A percentile compares a stretch with the other conserved stretches of the same genome.
Evolutionary conservation across 352 stramenopile genomes (phyloP).

Genomic region (Globisporangium abappressorium): DNA sequence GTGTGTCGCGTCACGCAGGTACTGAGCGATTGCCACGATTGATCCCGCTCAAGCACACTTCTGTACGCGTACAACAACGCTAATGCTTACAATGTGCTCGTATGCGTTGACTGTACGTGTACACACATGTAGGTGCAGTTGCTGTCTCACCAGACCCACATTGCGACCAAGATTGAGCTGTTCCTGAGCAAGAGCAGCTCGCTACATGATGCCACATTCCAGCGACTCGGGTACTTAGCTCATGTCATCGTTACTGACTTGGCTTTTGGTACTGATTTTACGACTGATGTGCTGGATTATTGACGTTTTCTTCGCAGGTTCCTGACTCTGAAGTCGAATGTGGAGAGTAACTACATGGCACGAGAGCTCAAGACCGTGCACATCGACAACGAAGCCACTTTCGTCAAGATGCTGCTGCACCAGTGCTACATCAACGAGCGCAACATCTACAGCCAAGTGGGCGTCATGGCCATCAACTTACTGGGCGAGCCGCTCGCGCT

Average conservation of each 20-base stretch:
- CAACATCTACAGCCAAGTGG: constrained; percentile 91
- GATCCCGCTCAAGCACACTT: background rate
- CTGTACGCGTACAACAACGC: background rate
- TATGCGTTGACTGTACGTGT: background rate
- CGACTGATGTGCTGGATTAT: background rate
- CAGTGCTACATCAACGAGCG: constrained; percentile 86
- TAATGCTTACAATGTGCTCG: background rate
- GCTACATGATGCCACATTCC: constrained; percentile 58
- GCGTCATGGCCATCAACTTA: constrained; percentile 89
- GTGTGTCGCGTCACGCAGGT: constrained; percentile 70
- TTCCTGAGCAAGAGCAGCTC: constrained; percentile 65
- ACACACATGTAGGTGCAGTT: constrained; percentile 62
- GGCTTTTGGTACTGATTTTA: background rate
- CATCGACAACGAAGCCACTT: constrained; percentile 79
- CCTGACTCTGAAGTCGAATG: constrained; percentile 80
- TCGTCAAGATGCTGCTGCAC: constrained; percentile 89
- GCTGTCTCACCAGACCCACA: constrained; percentile 91
- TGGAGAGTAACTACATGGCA: constrained; percentile 81
- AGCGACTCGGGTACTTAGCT: constrained; percentile 58
- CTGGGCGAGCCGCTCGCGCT: constrained; percentile 57
- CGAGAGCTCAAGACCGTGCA: constrained; percentile 93
- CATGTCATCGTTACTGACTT: background rate
- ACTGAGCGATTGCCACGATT: background rate
- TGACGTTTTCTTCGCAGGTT: constrained; percentile 24
- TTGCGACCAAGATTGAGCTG: constrained; percentile 91